Conservation (phyloP, 345 rosid genomes). For the Adansonia digitata region DNA sequence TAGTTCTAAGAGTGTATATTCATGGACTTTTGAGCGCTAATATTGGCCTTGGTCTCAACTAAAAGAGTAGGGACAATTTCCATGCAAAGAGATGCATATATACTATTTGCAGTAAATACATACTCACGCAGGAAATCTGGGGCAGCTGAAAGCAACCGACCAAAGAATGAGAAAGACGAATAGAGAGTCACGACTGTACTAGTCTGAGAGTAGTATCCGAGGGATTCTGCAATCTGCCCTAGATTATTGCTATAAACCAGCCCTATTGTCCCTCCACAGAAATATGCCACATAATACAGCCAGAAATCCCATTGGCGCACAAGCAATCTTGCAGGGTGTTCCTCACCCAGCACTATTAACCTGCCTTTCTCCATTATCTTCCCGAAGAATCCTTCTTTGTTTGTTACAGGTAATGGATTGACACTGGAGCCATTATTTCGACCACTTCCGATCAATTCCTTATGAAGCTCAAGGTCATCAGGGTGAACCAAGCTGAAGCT, state of each 20-base stretch:
- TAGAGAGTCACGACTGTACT: slow-evolving; percentile 55
- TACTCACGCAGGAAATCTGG: slow-evolving; percentile 76
- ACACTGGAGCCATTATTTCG: not conserved
- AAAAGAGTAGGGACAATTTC: not conserved
- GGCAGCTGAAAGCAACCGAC: slow-evolving; percentile 73
- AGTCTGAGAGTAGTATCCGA: slow-evolving; percentile 38
- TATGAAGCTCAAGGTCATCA: slow-evolving; percentile 48
- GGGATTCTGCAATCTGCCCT: slow-evolving; percentile 79
- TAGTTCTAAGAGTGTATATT: not conserved
- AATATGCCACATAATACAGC: slow-evolving; percentile 66
- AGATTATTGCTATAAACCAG: slow-evolving; percentile 79
- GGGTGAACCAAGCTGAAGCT: slow-evolving; percentile 38
- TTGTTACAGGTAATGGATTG: not conserved
- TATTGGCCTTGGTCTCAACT: not conserved
- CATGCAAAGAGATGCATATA: not conserved
- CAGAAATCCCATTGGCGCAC: slow-evolving; percentile 68
- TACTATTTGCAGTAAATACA: slow-evolving; percentile 21
- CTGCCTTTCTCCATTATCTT: slow-evolving; percentile 40
- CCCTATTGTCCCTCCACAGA: slow-evolving; percentile 80
- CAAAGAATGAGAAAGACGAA: slow-evolving; percentile 78
- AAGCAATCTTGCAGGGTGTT: slow-evolving; percentile 47
- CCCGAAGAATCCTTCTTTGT: slow-evolving; percentile 21
- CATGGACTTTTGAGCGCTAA: not conserved
- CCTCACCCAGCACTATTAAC: slow-evolving; percentile 62
- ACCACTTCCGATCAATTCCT: slow-evolving; percentile 35